Conservation (phyloP, 139 green algal genomes). For the Yamagishiella unicocca region DNA sequence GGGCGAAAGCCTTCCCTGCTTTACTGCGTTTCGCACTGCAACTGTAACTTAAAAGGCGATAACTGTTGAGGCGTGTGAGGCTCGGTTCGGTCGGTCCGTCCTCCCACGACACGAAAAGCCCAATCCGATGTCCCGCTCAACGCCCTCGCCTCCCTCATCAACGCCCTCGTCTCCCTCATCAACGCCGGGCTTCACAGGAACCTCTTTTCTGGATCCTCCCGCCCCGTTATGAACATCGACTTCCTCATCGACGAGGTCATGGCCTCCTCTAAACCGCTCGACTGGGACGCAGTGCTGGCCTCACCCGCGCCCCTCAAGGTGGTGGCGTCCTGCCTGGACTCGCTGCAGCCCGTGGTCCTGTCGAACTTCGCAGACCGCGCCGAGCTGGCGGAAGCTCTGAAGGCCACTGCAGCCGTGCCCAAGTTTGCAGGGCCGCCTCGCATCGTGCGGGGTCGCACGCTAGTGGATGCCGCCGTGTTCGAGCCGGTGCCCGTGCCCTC, state of each 20-base stretch:
- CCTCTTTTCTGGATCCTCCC: not conserved
- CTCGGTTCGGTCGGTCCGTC: too few relatives aligned
- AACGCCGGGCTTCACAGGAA: too few relatives aligned
- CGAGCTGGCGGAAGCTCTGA: constrained; percentile 82
- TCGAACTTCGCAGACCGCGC: constrained; percentile 59
- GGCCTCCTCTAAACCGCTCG: constrained; percentile 73
- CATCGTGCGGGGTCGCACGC: constrained; percentile 59
- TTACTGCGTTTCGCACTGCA: too few relatives aligned
- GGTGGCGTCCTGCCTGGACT: constrained; percentile 83
- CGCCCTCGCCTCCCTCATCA: too few relatives aligned
- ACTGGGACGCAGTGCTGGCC: constrained; percentile 74
- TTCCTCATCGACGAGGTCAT: constrained; percentile 91
- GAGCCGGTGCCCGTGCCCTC: constrained; percentile 75
- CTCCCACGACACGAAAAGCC: too few relatives aligned
- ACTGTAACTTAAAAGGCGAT: too few relatives aligned
- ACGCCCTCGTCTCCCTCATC: too few relatives aligned
- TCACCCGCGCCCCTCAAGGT: constrained; percentile 82
- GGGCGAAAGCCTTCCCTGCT: too few relatives aligned
- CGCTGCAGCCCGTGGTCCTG: constrained; percentile 74
- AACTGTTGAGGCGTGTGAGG: too few relatives aligned
- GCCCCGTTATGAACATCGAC: constrained; percentile 82
- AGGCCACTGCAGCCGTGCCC: constrained; percentile 86
- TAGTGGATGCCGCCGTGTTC: constrained; percentile 94
- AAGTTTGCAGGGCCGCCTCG: constrained; percentile 69
- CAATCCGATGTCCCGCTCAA: too few relatives aligned